phyloP scores from a whole-genome alignment of 495 filamentous ascomycete species.

The Trypethelium eluteriae region DNA sequence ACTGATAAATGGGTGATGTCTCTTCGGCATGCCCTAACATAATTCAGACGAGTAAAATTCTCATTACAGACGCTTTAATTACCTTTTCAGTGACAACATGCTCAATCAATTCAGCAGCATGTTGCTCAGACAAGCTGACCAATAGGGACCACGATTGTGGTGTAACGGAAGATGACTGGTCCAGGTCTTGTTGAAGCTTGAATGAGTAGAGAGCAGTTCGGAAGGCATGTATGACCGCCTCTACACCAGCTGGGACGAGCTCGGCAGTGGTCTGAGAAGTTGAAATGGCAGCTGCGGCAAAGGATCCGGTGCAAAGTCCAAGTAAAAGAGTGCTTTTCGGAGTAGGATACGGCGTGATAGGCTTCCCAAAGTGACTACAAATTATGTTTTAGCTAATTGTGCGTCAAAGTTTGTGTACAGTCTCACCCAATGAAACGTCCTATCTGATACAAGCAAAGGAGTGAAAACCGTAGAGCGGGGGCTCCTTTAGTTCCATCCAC shows the following conservation, averaged over 20 bases:
- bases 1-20: not conserved
- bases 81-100: not conserved
- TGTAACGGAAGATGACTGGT: not conserved
- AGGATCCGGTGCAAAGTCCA: slow-evolving; percentile 14
- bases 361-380: slow-evolving; percentile 1
- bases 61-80: not conserved
- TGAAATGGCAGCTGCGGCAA: slow-evolving; percentile 14
- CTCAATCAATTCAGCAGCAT: not conserved
- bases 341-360: not conserved
- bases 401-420: not conserved
- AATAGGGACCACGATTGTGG: not conserved
- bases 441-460: slow-evolving; percentile 14
- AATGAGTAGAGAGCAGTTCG: not conserved
- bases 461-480: slow-evolving; percentile 6
- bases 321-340: slow-evolving; percentile 6
- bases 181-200: not conserved
- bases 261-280: slow-evolving; percentile 2
- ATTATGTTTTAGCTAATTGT: not conserved
- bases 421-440: slow-evolving; percentile 10
- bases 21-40: not conserved
- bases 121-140: not conserved
- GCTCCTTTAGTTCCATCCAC: not conserved
- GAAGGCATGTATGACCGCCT: slow-evolving; percentile 7
- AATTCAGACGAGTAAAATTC: not conserved
- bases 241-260: slow-evolving; percentile 1